Conservation (phyloP, 345 rosid genomes). For the Aquilaria yunnanensis region DNA sequence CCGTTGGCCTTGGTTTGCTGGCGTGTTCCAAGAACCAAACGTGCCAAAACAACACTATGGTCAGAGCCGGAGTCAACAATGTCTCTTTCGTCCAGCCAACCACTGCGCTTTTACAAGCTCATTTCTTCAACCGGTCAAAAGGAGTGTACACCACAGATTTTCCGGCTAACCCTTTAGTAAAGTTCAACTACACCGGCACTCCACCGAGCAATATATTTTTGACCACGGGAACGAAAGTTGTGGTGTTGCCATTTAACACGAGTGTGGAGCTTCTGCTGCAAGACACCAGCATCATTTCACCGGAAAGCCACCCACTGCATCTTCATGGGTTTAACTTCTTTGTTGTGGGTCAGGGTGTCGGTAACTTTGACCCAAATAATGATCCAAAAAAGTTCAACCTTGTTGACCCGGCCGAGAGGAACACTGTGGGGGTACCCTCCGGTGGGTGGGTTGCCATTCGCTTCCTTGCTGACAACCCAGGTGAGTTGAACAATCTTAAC, state of each 20-base stretch:
- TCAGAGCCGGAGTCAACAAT: conserved; percentile 39
- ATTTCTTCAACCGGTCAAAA: conserved; percentile 30
- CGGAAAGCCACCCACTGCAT: conserved; percentile 24
- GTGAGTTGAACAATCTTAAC: conserved; percentile 9
- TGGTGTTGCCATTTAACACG: conserved; percentile 14
- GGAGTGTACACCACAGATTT: conserved; percentile 27
- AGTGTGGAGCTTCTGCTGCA: conserved; percentile 20
- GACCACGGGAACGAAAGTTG: conserved; percentile 15
- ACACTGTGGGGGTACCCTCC: conserved; percentile 18
- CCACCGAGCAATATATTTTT: conserved; percentile 18
- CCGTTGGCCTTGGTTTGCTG: conserved; percentile 37
- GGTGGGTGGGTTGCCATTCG: conserved; percentile 24
- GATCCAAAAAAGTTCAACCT: conserved; percentile 24
- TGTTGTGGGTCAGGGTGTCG: conserved; percentile 22
- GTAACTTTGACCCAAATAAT: conserved; percentile 17
- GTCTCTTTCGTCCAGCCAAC: conserved; percentile 42
- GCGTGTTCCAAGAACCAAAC: conserved; percentile 33
- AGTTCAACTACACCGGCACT: conserved; percentile 20
- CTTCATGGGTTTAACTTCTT: conserved; percentile 24
- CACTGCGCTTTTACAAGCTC: conserved; percentile 41
- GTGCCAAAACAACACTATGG: conserved; percentile 39
- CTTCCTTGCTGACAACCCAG: conserved; percentile 27
- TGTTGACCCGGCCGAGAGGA: conserved; percentile 18
- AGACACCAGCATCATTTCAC: conserved; percentile 20
- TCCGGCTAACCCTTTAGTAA: conserved; percentile 13